These are phyloP conservation scores for Hypholoma sublateritium DNA, from an alignment of 768 basidiomycete species.

Conservation along the genomic window DNA sequence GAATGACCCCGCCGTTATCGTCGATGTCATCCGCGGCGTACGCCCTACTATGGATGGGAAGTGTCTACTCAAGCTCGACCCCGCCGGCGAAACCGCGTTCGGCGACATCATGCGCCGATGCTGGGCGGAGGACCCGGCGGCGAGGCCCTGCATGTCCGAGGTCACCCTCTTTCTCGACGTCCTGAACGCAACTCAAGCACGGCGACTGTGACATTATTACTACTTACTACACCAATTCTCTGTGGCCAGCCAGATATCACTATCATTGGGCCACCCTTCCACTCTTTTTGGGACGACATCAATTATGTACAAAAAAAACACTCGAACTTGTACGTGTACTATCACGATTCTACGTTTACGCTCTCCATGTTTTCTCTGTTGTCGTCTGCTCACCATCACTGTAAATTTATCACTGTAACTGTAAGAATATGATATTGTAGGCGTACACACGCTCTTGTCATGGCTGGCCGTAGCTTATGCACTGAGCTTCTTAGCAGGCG, in stretches of 20 bases:
- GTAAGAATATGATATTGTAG: too few relatives aligned
- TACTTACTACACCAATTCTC: neutral
- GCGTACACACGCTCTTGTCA: too few relatives aligned
- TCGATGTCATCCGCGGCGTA: slow-evolving; percentile 54
- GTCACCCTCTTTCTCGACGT: slow-evolving; percentile 31
- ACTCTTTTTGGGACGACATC: neutral
- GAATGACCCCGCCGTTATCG: slow-evolving; percentile 55
- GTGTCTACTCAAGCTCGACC: slow-evolving; percentile 24
- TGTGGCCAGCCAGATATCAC: neutral
- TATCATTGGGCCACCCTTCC: neutral
- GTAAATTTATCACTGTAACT: too few relatives aligned
- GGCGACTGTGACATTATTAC: neutral
- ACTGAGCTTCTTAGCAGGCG: too few relatives aligned
- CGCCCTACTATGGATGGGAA: slow-evolving; percentile 39
- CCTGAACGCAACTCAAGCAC: slow-evolving; percentile 15
- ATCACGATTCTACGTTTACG: too few relatives aligned
- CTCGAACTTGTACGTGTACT: too few relatives aligned
- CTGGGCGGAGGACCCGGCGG: slow-evolving; percentile 37
- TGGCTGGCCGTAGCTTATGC: too few relatives aligned
- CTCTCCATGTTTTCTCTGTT: too few relatives aligned
- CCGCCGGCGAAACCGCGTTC: slow-evolving; percentile 33
- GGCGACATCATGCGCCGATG: slow-evolving; percentile 46
- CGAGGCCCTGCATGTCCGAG: slow-evolving; percentile 45
- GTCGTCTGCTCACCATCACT: too few relatives aligned
- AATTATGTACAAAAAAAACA: too few relatives aligned